Evolutionary conservation across 441 rosid species (phyloP), one percentile per base, ranked within the genome.

Genomic region (Aquilaria agallochum): DNA sequence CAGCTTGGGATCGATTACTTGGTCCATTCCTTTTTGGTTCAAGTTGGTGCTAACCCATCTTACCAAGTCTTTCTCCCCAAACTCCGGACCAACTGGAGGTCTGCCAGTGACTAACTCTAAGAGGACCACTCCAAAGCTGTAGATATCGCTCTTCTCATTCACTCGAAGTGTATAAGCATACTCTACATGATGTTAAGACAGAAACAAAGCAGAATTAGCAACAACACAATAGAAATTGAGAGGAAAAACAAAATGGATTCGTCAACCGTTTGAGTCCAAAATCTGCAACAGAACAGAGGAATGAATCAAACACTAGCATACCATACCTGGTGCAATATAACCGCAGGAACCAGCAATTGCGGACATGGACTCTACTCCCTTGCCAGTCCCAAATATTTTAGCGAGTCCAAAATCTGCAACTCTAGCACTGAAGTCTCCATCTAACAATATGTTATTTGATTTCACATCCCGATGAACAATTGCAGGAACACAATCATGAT

Each of bases 321-420:
- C 67, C 70, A 52, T 61, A 87, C 90, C 90, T 80, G 94, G 90
- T 54, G 94, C 94, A 74, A 87, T 87, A 66, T 87, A 87, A 59
- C 94, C 94, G 30, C 85, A 83, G n/a, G 90, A 84, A 63, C 94
- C 94, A 0, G 90, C 87, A 46, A 87, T 83, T 9, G 77, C 75
- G 42, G 94, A 87, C 94, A 87, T 87, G 60, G 85, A 73, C 59
- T 87, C 82, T 4, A 71, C 75, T 9, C 76, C 71, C 65, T 80
- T 76, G 55, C 64, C 49, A 2, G 53, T 62, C 15, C 74, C 73
- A 56, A 81, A 80, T 2, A 81, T 68, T 74, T 84, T 87, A 9
- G 94, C 94, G 34, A 87, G 76, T 14, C 94, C 94, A 68, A 84
- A 87, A 64, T 87, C 94, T 0, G 94, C 87, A n/a, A 87, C 82